Evolutionary conservation across 768 basidiomycete genomes (phyloP).

Genomic region (Pleurotus giganteus): DNA sequence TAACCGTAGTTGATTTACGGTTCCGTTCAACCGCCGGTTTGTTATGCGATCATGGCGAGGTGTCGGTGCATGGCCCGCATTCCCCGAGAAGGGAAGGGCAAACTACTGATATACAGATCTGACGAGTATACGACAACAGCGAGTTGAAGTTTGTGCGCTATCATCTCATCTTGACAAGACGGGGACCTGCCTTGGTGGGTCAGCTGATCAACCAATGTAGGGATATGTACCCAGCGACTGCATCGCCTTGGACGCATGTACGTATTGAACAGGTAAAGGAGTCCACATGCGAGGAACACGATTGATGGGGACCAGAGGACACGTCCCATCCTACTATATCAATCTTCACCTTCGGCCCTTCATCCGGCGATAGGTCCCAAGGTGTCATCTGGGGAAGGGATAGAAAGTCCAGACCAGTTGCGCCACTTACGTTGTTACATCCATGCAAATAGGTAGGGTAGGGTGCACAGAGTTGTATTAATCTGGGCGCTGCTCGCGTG

Average conservation of each 20-base stretch:
- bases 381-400: neutral
- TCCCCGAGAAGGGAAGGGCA: too few species aligned
- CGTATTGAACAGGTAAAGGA: neutral
- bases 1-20: too few species aligned
- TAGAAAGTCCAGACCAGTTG: neutral
- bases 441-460: neutral
- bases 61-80: too few species aligned
- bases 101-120: too few species aligned
- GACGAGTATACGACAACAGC: too few species aligned
- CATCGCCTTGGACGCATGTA: neutral
- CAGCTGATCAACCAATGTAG: neutral
- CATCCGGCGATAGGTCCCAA: neutral
- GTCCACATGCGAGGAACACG: too few species aligned
- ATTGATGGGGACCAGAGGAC: neutral
- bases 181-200: neutral
- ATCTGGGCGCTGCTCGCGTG: too few species aligned
- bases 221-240: neutral
- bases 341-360: neutral
- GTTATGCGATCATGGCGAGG: too few species aligned
- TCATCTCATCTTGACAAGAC: too few species aligned
- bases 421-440: too few species aligned
- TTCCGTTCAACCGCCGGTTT: too few species aligned
- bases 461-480: neutral
- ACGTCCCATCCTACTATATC: neutral
- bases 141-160: too few species aligned